These are phyloP conservation scores for Acrodontium crateriforme DNA, from an alignment of 2,329 filamentous ascomycete species.

Conservation along the genomic window DNA sequence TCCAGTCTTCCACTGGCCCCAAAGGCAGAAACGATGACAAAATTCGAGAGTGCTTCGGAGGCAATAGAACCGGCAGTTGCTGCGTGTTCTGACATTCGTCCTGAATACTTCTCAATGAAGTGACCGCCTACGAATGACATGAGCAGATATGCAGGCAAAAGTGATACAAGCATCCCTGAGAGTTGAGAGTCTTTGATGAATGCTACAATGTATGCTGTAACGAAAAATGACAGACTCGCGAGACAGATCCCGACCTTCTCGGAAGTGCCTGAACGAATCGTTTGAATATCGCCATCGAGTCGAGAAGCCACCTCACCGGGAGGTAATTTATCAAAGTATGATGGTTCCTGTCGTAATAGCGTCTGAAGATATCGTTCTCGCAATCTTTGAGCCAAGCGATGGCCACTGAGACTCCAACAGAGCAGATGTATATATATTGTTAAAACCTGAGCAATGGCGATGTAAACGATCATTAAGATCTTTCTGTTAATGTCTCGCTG, in stretches of 20 bases:
- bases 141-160: slow-evolving; percentile 49
- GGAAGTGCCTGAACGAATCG: slow-evolving; percentile 52
- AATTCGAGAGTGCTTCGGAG: slow-evolving; percentile 46
- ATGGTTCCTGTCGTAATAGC: slow-evolving; percentile 46
- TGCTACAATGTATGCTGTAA: slow-evolving; percentile 52
- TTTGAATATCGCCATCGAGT: slow-evolving; percentile 51
- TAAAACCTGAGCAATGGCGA: slow-evolving; percentile 49
- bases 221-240: slow-evolving; percentile 48
- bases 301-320: slow-evolving; percentile 50
- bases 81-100: too few relatives aligned
- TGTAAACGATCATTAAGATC: slow-evolving; percentile 47
- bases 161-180: slow-evolving; percentile 48
- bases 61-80: slow-evolving; percentile 48
- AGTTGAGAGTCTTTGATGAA: slow-evolving; percentile 51
- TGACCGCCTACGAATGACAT: too few relatives aligned
- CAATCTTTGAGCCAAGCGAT: slow-evolving; percentile 48
- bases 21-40: slow-evolving; percentile 31
- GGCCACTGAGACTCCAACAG: slow-evolving; percentile 51
- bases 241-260: slow-evolving; percentile 58
- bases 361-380: slow-evolving; percentile 46
- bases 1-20: slow-evolving; percentile 46
- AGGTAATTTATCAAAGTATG: slow-evolving; percentile 50
- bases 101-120: too few relatives aligned
- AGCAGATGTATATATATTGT: slow-evolving; percentile 51
- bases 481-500: slow-evolving; percentile 46